phyloP scores from a whole-genome alignment of 345 rosid genomes.

The Pistacia atlantica region DNA sequence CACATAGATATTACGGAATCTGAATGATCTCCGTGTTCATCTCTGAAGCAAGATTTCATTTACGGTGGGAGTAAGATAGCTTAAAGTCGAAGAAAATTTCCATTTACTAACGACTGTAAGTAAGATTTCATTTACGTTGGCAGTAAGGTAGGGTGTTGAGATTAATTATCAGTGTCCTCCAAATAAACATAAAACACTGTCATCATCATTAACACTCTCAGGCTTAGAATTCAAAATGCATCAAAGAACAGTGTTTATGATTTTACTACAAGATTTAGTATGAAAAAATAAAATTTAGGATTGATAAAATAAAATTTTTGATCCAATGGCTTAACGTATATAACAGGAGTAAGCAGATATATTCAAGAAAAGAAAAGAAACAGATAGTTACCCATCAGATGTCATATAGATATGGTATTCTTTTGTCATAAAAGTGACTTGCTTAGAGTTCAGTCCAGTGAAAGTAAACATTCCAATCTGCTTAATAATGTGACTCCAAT shows the following conservation, averaged over 20 bases:
- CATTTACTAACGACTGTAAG: too few species aligned
- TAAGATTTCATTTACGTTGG: too few species aligned
- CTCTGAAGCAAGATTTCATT: too few species aligned
- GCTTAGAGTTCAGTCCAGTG: slow-evolving; percentile 65
- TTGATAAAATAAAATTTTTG: background rate
- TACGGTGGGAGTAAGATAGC: too few species aligned
- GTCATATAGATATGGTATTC: slow-evolving; percentile 82
- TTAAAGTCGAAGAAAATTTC: too few species aligned
- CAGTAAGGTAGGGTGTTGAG: too few species aligned
- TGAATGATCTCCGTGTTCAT: too few species aligned
- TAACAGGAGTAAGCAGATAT: background rate
- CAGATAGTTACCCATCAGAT: slow-evolving; percentile 59
- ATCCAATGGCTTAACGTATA: background rate
- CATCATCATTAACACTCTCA: too few species aligned
- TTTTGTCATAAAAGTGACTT: slow-evolving; percentile 65
- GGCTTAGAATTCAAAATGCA: background rate
- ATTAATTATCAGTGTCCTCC: too few species aligned
- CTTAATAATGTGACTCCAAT: slow-evolving; percentile 76
- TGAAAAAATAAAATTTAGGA: background rate
- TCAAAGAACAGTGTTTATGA: too few species aligned
- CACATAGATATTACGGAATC: too few species aligned
- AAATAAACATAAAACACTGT: too few species aligned
- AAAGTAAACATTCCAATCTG: slow-evolving; percentile 88
- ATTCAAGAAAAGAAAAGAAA: background rate
- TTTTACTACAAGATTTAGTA: background rate